Conservation (phyloP, 495 filamentous ascomycete species). For the Gamarada debralockiae region DNA sequence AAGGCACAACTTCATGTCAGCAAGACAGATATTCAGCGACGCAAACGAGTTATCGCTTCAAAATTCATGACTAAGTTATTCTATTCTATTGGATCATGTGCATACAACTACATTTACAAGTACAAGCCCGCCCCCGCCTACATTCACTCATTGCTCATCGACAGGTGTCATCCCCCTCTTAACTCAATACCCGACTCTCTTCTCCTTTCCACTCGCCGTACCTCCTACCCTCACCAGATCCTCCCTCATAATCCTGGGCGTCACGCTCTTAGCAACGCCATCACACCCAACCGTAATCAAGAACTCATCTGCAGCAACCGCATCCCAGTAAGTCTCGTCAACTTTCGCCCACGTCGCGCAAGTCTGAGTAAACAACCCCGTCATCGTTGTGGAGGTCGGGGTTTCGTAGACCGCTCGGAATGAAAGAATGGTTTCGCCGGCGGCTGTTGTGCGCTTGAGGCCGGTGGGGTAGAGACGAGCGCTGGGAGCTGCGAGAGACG, state of each 20-base stretch:
- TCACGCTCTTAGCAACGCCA: slow-evolving; percentile 35
- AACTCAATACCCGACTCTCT: background rate
- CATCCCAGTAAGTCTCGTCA: slow-evolving; percentile 38
- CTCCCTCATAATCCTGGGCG: slow-evolving; percentile 31
- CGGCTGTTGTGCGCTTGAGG: slow-evolving; percentile 23
- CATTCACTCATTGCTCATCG: too few relatives aligned
- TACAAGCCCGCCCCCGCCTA: too few relatives aligned
- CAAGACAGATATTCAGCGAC: too few relatives aligned
- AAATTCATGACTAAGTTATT: too few relatives aligned
- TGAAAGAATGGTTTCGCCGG: slow-evolving; percentile 31
- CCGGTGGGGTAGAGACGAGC: slow-evolving; percentile 40
- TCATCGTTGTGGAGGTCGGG: slow-evolving; percentile 15
- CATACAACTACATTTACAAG: too few relatives aligned
- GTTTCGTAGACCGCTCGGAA: slow-evolving; percentile 43
- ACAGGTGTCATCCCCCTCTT: too few relatives aligned
- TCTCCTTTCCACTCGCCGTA: background rate
- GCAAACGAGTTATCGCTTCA: too few relatives aligned
- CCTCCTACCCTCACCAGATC: slow-evolving; percentile 21
- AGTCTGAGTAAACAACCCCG: slow-evolving; percentile 30
- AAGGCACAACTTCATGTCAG: too few relatives aligned
- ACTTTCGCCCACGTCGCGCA: slow-evolving; percentile 42
- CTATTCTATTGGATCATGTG: too few relatives aligned
- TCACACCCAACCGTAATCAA: slow-evolving; percentile 36
- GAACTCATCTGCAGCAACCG: slow-evolving; percentile 37
- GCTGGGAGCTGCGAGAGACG: slow-evolving; percentile 30